Evolutionary conservation across 2,329 filamentous ascomycete species (phyloP), one percentile per base, ranked within the genome.

Genomic region (Fusarium sp.): DNA sequence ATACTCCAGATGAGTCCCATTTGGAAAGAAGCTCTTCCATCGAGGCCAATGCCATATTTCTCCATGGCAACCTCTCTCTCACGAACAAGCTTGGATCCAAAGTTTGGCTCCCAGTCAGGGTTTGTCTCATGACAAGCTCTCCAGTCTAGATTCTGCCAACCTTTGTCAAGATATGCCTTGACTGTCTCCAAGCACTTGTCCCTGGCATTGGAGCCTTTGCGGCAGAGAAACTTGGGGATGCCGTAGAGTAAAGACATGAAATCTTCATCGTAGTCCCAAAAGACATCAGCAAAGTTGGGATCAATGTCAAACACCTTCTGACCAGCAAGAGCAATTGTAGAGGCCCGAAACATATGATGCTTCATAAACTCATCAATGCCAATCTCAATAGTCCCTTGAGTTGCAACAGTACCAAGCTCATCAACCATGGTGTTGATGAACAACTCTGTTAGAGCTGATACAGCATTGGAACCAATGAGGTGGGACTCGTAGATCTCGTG

Each of bases 1-100:
- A 73, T 73, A 5, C 70, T 72, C 70, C 70, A 73, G 23, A 73
- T 73, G 6, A 73, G 62, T 8, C 70, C 70, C 68, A 73, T 71
- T 4, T 73, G 70, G 24, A 73, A 73, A 8, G 70, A 70, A 2
- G 70, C 68, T 4, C 70, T 64, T 5, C 70, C 70, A 12, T 71
- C 70, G 8, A 72, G 42, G 3, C 70, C 61, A 9, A 73, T 69
- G 1, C 70, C 70, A 26, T 69, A 73, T 24, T 73, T 72, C 21
- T 68, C 62, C 59, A 73, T 72, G 37, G 70, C 68, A 37, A 60
- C 29, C 8, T 73, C 70, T 55, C 70, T 56, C 39, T 73, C 70
- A 16, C 70, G 70, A 28, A 73, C 70, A 48, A 73, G 52, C 41
- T 68, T 72, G 8, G 70, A 72, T 18, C 70, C 70, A 49, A 73